phyloP scores from a whole-genome alignment of 2,329 filamentous ascomycete species.

The Aureobasidium sp. region DNA sequence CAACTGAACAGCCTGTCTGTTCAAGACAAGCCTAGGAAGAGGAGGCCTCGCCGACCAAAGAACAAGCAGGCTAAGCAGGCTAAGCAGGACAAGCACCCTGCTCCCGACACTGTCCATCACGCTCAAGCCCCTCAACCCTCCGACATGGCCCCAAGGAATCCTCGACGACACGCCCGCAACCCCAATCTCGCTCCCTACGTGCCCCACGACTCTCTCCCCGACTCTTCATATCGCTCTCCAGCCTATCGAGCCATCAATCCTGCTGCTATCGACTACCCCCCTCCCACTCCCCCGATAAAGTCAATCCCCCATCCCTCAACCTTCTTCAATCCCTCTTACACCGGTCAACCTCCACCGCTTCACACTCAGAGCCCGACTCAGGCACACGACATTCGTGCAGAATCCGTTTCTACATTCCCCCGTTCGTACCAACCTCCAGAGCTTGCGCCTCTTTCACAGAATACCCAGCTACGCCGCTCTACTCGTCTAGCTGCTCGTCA shows the following conservation, averaged over 20 bases:
- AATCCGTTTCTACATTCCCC: background rate
- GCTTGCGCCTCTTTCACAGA: background rate
- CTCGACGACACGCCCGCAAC: background rate
- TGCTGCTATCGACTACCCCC: background rate
- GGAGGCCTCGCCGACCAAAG: background rate
- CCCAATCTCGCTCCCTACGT: background rate
- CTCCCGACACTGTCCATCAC: background rate
- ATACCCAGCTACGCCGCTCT: background rate
- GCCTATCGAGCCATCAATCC: background rate
- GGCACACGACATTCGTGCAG: background rate
- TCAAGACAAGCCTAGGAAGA: background rate
- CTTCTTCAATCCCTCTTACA: background rate
- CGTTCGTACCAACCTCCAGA: background rate
- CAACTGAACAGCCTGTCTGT: background rate
- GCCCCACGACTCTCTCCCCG: background rate
- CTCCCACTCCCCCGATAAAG: background rate
- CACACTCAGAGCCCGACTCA: background rate
- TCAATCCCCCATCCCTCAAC: slow-evolving; percentile 11
- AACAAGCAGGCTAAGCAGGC: background rate
- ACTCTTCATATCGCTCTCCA: background rate
- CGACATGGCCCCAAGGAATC: background rate
- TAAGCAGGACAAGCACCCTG: background rate
- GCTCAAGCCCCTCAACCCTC: background rate
- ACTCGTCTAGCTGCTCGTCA: background rate
- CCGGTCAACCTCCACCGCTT: background rate